Evolutionary conservation across 495 filamentous ascomycete genomes (phyloP).

Genomic region (Xylaria curta): DNA sequence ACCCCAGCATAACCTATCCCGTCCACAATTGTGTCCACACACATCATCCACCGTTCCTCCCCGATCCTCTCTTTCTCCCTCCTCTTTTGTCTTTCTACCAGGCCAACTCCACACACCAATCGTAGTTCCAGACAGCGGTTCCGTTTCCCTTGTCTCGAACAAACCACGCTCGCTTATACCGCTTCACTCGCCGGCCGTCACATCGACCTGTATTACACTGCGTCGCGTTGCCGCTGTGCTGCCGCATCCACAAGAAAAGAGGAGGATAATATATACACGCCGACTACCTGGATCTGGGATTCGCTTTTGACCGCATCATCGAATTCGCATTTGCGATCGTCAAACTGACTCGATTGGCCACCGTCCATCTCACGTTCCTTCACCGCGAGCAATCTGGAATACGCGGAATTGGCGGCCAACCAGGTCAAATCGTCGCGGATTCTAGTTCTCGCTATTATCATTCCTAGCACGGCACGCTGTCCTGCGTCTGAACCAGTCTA

Average conservation of each 20-base stretch:
- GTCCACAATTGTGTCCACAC: constrained; percentile 1
- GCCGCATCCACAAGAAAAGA: constrained; percentile 15
- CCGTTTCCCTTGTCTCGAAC: constrained; percentile 1
- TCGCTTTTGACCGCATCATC: constrained; percentile 4
- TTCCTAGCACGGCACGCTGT: background rate
- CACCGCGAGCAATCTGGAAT: background rate
- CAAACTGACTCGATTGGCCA: background rate
- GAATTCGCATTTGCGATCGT: background rate
- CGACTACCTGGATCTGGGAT: background rate
- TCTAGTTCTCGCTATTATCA: constrained; percentile 1
- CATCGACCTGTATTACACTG: background rate
- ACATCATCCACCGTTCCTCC: constrained; percentile 20
- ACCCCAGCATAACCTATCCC: no score
- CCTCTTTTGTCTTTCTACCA: constrained; percentile 2
- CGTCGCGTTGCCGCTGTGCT: background rate
- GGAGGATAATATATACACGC: background rate
- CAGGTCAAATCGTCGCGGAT: background rate
- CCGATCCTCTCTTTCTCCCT: constrained; percentile 1
- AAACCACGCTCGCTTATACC: constrained; percentile 23
- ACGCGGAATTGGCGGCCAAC: background rate
- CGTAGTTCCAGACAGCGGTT: constrained; percentile 3
- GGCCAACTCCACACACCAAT: constrained; percentile 10
- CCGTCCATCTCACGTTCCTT: background rate
- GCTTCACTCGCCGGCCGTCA: constrained; percentile 6
- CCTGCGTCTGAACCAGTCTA: background rate